Percentiles rank a stretch among this genome's conserved stretches.
Conservation (phyloP, 139 green algal species). For the Pedinophyceae sp. region DNA sequence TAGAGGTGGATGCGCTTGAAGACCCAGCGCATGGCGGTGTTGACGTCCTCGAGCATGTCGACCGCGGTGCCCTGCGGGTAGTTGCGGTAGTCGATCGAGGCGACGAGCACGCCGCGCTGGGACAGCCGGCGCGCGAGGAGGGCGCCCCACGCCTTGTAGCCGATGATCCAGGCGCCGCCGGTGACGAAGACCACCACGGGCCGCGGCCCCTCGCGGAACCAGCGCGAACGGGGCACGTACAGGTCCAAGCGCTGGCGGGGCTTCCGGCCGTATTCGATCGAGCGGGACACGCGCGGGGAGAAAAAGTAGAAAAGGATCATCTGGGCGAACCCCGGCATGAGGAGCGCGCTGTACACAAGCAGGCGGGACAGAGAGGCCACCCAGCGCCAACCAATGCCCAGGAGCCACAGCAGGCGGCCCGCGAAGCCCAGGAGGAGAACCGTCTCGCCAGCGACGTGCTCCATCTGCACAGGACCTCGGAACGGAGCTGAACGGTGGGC, state of each 20-base stretch:
- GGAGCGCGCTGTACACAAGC: constrained; percentile 24
- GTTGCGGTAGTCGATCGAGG: constrained; percentile 87
- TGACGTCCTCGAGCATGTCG: constrained; percentile 86
- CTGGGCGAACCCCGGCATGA: constrained; percentile 39
- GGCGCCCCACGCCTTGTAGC: constrained; percentile 88
- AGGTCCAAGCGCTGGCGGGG: constrained; percentile 67
- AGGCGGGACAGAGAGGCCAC: constrained; percentile 22
- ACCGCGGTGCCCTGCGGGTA: constrained; percentile 66
- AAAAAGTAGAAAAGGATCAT: constrained; percentile 64
- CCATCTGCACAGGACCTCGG: no score
- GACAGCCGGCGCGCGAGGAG: constrained; percentile 62
- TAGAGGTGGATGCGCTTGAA: constrained; percentile 36
- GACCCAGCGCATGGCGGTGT: constrained; percentile 75
- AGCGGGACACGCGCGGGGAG: constrained; percentile 37
- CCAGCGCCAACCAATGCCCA: constrained; percentile 21
- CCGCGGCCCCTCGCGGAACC: constrained; percentile 3
- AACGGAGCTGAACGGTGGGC: no score
- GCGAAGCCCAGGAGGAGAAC: constrained; percentile 8
- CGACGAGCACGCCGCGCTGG: constrained; percentile 64
- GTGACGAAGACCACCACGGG: constrained; percentile 81
- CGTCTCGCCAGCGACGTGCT: no score
- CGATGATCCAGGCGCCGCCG: constrained; percentile 83
- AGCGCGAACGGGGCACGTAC: constrained; percentile 40
- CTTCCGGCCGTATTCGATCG: constrained; percentile 51
- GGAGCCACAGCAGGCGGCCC: constrained; percentile 1